Conservation (phyloP, 805 yeast species). For the Cyberlindnera nakhonratchasimensis region DNA sequence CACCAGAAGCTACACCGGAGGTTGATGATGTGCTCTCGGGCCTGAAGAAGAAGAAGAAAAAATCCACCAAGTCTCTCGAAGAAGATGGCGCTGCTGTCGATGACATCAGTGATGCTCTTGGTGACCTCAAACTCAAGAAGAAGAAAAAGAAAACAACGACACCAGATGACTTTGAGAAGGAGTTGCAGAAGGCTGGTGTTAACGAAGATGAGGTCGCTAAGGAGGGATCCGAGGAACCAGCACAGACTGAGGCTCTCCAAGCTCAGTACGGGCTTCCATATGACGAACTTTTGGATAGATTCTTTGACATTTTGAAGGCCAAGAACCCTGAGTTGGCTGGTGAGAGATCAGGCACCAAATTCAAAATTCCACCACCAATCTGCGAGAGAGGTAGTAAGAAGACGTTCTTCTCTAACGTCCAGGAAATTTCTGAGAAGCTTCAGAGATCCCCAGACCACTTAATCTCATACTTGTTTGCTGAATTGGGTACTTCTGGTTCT, state of each 20-base stretch:
- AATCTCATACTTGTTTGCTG: slow-evolving; percentile 95
- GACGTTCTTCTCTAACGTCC: slow-evolving; percentile 93
- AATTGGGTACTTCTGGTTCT: slow-evolving; percentile 98
- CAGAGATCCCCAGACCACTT: slow-evolving; percentile 97
- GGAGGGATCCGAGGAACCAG: slow-evolving; percentile 17
- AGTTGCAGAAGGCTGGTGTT: slow-evolving; percentile 86
- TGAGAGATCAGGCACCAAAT: slow-evolving; percentile 86
- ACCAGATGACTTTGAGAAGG: slow-evolving; percentile 81
- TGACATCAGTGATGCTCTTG: slow-evolving; percentile 57
- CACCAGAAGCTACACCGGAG: slow-evolving; percentile 41
- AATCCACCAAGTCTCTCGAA: slow-evolving; percentile 39
- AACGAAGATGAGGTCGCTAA: slow-evolving; percentile 39
- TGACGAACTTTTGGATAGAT: slow-evolving; percentile 73
- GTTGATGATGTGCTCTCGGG: slow-evolving; percentile 72
- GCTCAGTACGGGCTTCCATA: slow-evolving; percentile 65
- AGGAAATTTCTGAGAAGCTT: slow-evolving; percentile 88
- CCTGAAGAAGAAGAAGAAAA: slow-evolving; percentile 82
- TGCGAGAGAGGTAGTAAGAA: slow-evolving; percentile 96
- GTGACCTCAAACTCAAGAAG: slow-evolving; percentile 74
- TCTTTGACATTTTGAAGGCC: slow-evolving; percentile 79
- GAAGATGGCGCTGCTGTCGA: slow-evolving; percentile 37
- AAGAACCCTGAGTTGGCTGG: slow-evolving; percentile 99
- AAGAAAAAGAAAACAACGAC: slow-evolving; percentile 76
- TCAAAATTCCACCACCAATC: slow-evolving; percentile 96
- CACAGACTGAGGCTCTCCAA: slow-evolving; percentile 31